Evolutionary conservation across 208 protist species (phyloP).

Genomic region (Crithidia brevicula): DNA sequence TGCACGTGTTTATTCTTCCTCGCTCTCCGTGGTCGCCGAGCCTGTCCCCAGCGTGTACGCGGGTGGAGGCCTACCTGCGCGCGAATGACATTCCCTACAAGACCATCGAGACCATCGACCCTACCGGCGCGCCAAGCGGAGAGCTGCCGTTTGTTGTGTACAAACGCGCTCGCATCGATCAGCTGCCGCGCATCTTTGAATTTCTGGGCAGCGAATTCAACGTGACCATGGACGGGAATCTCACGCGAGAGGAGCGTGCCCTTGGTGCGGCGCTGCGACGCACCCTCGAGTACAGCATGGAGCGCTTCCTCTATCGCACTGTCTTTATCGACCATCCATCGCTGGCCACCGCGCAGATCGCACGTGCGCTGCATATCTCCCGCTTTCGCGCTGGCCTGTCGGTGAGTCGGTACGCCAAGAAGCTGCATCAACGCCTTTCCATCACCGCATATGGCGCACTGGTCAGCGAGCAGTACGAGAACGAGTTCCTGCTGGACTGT

Average conservation of each 20-base stretch:
- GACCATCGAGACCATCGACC: slow-evolving; percentile 42
- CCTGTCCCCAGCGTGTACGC: slow-evolving; percentile 49
- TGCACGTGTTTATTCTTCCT: slow-evolving; percentile 60
- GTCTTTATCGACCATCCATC: slow-evolving; percentile 46
- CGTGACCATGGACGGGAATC: slow-evolving; percentile 40
- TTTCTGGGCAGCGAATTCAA: slow-evolving; percentile 44
- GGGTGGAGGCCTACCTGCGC: slow-evolving; percentile 63
- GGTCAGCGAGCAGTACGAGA: slow-evolving; percentile 56
- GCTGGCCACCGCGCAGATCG: slow-evolving; percentile 40
- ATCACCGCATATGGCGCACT: slow-evolving; percentile 46
- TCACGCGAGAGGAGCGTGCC: slow-evolving; percentile 47
- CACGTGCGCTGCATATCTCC: slow-evolving; percentile 37
- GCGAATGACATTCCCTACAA: slow-evolving; percentile 61
- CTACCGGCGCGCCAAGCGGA: slow-evolving; percentile 35
- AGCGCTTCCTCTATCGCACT: slow-evolving; percentile 46
- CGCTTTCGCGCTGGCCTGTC: slow-evolving; percentile 38
- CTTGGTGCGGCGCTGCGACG: slow-evolving; percentile 44
- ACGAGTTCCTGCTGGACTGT: slow-evolving; percentile 48
- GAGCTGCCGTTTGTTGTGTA: slow-evolving; percentile 59
- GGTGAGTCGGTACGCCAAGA: slow-evolving; percentile 34
- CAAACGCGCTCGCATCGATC: slow-evolving; percentile 34
- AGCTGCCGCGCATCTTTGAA: slow-evolving; percentile 39
- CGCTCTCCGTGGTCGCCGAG: slow-evolving; percentile 54
- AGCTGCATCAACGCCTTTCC: slow-evolving; percentile 22
- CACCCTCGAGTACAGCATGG: slow-evolving; percentile 50